Percentiles rank a stretch among this genome's conserved stretches.
Evolutionary conservation across 495 filamentous ascomycete genomes (phyloP).

Genomic region (Friedmanniomyces simplex): DNA sequence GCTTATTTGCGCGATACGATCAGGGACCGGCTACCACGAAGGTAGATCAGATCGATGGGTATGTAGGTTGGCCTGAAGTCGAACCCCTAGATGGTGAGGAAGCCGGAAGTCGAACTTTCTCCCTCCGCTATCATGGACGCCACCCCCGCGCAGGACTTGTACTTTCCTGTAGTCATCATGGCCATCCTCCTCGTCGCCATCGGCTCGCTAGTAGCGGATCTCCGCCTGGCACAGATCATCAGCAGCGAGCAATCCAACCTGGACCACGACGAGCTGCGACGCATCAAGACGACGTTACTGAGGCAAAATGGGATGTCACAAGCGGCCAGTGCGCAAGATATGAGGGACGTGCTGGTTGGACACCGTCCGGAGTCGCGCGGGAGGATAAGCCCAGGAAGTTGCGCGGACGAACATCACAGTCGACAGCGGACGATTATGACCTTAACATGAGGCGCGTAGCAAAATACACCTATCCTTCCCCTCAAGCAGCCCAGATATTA

Average conservation of each 20-base stretch:
- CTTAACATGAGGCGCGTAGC: too few relatives aligned
- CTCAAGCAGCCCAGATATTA: not conserved
- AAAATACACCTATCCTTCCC: too few relatives aligned
- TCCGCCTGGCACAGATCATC: not conserved
- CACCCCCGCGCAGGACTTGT: not conserved
- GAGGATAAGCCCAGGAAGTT: not conserved
- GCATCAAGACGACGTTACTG: not conserved
- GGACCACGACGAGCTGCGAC: not conserved
- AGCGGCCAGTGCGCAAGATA: not conserved
- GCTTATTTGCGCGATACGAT: too few relatives aligned
- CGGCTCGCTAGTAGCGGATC: not conserved
- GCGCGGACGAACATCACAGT: too few relatives aligned
- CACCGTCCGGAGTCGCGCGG: not conserved
- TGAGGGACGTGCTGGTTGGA: not conserved
- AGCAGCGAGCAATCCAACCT: not conserved
- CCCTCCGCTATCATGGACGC: not conserved
- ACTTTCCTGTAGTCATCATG: not conserved
- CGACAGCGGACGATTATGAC: too few relatives aligned
- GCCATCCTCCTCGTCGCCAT: not conserved
- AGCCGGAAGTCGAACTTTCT: not conserved
- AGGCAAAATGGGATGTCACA: not conserved
- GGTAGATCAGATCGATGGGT: not conserved
- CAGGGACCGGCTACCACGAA: too few relatives aligned
- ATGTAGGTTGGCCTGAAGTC: not conserved
- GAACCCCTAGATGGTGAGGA: not conserved